Base-by-base conservation (phyloP, 1,284 basidiomycete species). In the Sporisorium exsertum region DNA sequence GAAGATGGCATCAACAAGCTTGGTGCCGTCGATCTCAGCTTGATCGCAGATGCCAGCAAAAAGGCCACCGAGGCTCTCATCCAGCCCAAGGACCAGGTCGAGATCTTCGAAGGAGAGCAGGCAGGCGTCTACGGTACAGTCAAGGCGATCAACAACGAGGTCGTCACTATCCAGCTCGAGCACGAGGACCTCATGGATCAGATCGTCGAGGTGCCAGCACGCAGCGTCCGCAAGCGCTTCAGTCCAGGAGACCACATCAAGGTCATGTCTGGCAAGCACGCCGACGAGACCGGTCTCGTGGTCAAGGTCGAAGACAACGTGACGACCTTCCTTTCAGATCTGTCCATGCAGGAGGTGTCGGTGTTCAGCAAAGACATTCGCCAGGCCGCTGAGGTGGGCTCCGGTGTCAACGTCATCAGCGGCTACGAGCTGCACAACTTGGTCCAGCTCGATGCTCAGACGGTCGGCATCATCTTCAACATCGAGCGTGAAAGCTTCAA, bases 211-310 rank as follows among this genome's bases (percentile, higher is more conserved):
- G 90, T 99, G 6, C 92, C 93, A 0, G 93, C 94, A 1, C 88
- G 92, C 61, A 93, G 93, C 83, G 94, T 98, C 3, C 89, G 95
- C 77, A 99, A 99, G 87, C 89, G 92, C 52, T 99, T 99, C 88
- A 94, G 94, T 85, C 90, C 94, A 56, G 97, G 96, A 85, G 96
- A 99, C 86, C 97, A 99, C 84, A 94, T 99, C 87, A 98, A 98
- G 88, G 96, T 99, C 65, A 94, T 97, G 90, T 89, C 91, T 8
- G 96, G 96, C 26, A 92, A 95, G 87, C 97, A 98, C 83, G 90
- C 91, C 10, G 94, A 97, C 82, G 95, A 97, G 87, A 97, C 95
- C 7, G 96, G 96, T 88, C 89, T 99, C 80, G 95, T 99, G 24
- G 93, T 99, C 47, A 92, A 94, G 33, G 93, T 98, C 22, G 83